phyloP scores from a whole-genome alignment of 176 grass and related monocot genomes.

The Stipa capillata region DNA sequence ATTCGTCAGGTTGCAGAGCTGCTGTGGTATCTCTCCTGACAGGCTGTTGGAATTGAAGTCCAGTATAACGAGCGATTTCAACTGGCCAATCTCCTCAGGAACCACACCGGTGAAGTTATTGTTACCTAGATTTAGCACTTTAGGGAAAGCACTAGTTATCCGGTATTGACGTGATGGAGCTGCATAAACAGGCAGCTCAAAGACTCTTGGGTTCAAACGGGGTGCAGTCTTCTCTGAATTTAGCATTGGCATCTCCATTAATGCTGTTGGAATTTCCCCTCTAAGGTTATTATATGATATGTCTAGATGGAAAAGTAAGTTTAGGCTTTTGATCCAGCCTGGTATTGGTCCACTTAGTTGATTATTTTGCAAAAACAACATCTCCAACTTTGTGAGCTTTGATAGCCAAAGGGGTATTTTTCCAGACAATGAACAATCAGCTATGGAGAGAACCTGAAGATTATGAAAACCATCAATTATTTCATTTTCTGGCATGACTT shows the following conservation, averaged over 20 bases:
- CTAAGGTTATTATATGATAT: slow-evolving; percentile 23
- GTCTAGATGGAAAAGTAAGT: not conserved
- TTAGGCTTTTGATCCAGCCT: slow-evolving; percentile 2
- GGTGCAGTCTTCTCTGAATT: not conserved
- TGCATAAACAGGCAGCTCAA: slow-evolving; percentile 11
- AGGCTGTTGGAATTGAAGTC: slow-evolving; percentile 24
- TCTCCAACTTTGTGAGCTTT: slow-evolving; percentile 9
- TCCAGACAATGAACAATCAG: not conserved
- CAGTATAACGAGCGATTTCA: not conserved
- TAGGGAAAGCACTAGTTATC: not conserved
- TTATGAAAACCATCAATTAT: slow-evolving; percentile 3
- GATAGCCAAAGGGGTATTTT: slow-evolving; percentile 32
- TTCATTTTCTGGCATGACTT: slow-evolving; percentile 8
- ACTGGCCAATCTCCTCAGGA: not conserved
- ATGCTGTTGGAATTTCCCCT: not conserved
- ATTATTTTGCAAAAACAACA: not conserved
- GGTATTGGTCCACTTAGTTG: slow-evolving; percentile 9
- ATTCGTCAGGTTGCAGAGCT: slow-evolving; percentile 16
- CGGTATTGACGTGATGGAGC: not conserved
- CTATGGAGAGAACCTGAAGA: not conserved
- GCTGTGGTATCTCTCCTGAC: slow-evolving; percentile 6
- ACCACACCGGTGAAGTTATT: slow-evolving; percentile 1
- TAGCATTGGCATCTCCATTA: slow-evolving; percentile 19
- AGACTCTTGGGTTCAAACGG: not conserved
- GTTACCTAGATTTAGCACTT: not conserved